These are phyloP conservation scores for Aurantiochytrium sp. DNA, from an alignment of 108 stramenopile genomes.

Conservation along the genomic window DNA sequence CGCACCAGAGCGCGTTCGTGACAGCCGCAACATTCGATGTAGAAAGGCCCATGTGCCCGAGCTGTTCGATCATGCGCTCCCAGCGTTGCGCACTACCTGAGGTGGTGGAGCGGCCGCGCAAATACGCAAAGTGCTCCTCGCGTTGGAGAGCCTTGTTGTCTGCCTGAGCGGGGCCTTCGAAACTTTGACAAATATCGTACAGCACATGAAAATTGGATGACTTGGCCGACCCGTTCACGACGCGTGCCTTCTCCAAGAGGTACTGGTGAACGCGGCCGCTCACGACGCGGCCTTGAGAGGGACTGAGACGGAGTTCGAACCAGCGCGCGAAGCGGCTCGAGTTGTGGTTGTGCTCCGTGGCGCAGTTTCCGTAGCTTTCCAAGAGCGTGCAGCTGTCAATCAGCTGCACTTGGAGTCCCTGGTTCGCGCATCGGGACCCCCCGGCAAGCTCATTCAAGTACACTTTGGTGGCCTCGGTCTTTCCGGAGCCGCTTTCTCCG, in stretches of 20 bases:
- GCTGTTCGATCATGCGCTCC: constrained; percentile 35
- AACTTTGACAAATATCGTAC: constrained; percentile 81
- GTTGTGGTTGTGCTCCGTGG: constrained; percentile 97
- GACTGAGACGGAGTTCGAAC: constrained; percentile 60
- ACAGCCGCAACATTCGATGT: constrained; percentile 3
- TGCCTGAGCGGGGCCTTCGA: constrained; percentile 27
- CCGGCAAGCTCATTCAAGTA: neutral
- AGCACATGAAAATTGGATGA: constrained; percentile 98
- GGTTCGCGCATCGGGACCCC: neutral
- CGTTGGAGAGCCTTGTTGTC: constrained; percentile 24
- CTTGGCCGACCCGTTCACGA: constrained; percentile 74
- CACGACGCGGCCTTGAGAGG: constrained; percentile 27
- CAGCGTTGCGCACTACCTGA: constrained; percentile 28
- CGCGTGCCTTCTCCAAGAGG: constrained; percentile 89
- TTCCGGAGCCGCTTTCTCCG: neutral
- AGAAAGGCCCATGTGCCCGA: constrained; percentile 18
- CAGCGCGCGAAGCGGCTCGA: constrained; percentile 97
- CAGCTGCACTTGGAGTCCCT: neutral
- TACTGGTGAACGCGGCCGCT: constrained; percentile 63
- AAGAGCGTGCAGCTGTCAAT: constrained; percentile 29
- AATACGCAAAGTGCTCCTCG: constrained; percentile 41
- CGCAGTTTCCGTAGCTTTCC: constrained; percentile 98
- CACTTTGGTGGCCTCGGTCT: neutral
- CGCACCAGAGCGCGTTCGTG: neutral
- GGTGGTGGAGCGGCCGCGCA: constrained; percentile 27